Evolutionary conservation across 2,329 filamentous ascomycete genomes (phyloP), one percentile per base, ranked within the genome.

Genomic region (Ceratocystiopsis minuta): DNA sequence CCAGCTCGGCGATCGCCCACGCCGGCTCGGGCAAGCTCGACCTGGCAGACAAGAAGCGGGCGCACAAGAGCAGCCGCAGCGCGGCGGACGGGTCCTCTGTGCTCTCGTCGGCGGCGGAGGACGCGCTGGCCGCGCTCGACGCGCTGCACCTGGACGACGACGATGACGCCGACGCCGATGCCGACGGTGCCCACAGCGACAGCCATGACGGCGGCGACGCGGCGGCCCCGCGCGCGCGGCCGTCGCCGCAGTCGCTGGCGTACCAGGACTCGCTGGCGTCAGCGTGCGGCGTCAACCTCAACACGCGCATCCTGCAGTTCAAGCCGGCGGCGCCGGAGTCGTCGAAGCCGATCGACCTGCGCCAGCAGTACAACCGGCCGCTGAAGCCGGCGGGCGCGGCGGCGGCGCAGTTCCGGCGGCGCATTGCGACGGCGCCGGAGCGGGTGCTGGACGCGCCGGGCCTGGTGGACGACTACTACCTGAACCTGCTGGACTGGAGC

Each of bases 261-360:
- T 52, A 52, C 49, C 51, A 52, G 43, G 47, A 52, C 43, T 52
- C 51, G 12, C 46, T 52, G 15, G 51, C 51, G 36, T 48, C 34
- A 20, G 51, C 51, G 11, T 52, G 51, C 58, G 90, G 87, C 44
- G 85, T 98, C 48, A 88, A 78, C 56, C 73, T 93, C 48, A 93
- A 87, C 67, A 92, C 87, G 43, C 83, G 90, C 48, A 98, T 98
- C 53, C 80, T 98, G 40, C 83, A 90, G 46, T 98, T 95, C 72
- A 98, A 98, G 77, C 90, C 90, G 42, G 86, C 88, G 2, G 75
- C 90, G n/a, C 90, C 90, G 4, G 90, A 96, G 66, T 96, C 90
- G 7, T 94, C 87, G 32, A 95, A 94, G 71, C 90, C 90, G 33
- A 94, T 98, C 56, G 90, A 98, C 58, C 78, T 98, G 48, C 81